A percentile compares a stretch with the other conserved stretches of the same genome.
Evolutionary conservation across 192 early-diverging fungal species (phyloP).

Genomic region (Irineochytrium annulatum): DNA sequence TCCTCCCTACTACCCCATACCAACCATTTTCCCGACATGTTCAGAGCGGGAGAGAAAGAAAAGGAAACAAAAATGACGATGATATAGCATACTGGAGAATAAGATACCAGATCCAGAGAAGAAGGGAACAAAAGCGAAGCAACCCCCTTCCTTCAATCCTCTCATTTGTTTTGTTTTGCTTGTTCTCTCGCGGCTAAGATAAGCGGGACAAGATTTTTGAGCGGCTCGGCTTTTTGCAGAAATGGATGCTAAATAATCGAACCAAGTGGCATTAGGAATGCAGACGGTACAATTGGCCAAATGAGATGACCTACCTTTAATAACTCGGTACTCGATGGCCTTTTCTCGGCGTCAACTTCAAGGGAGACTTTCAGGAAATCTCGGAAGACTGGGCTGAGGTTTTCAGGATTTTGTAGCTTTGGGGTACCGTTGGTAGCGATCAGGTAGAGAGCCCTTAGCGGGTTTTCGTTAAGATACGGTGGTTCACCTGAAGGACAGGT

Average conservation of each 20-base stretch:
- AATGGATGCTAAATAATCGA: constrained; percentile 69
- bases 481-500: no score
- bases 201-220: constrained; percentile 73
- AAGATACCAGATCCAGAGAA: constrained; percentile 12
- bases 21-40: no score
- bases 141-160: no score
- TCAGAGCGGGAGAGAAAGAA: no score
- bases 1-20: no score
- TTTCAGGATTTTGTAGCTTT: constrained; percentile 81
- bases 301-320: constrained; percentile 50
- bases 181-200: constrained; percentile 59
- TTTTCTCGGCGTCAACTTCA: constrained; percentile 80
- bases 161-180: constrained; percentile 29
- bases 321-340: constrained; percentile 73
- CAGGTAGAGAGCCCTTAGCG: constrained; percentile 89
- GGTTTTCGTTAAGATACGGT: constrained; percentile 92
- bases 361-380: constrained; percentile 83
- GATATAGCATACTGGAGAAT: constrained; percentile 28
- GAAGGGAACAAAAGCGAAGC: constrained; percentile 13
- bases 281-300: constrained; percentile 2
- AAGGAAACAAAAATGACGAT: background rate
- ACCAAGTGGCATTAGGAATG: constrained; percentile 1
- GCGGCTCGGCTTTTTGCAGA: constrained; percentile 75
- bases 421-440: constrained; percentile 97
- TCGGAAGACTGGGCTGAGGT: constrained; percentile 70